These are phyloP conservation scores for Cruciata laevipes DNA, from an alignment of 257 asterid species.

Conservation along the genomic window DNA sequence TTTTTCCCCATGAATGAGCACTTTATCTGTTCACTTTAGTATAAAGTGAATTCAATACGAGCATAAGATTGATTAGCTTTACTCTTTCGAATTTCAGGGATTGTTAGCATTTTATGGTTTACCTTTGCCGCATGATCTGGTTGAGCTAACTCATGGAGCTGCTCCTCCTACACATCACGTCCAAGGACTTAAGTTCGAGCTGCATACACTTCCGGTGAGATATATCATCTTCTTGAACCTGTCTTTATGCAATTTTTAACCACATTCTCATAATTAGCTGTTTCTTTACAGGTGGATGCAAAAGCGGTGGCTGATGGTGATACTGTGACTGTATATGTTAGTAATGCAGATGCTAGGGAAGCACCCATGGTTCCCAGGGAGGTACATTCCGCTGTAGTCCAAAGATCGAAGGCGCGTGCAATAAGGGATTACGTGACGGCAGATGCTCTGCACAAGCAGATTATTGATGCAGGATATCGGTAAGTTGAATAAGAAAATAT, in stretches of 20 bases:
- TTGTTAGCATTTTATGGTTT: constrained; percentile 70
- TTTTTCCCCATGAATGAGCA: background rate
- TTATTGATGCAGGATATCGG: constrained; percentile 78
- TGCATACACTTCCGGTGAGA: constrained; percentile 77
- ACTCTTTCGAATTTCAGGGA: constrained; percentile 32
- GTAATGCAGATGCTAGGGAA: constrained; percentile 50
- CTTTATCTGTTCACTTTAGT: background rate
- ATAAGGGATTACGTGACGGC: constrained; percentile 54
- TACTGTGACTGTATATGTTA: constrained; percentile 73
- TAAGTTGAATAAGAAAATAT: background rate
- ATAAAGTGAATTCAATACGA: background rate
- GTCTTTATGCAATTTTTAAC: background rate
- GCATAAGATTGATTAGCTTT: background rate
- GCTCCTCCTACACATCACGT: constrained; percentile 39
- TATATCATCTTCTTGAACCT: background rate
- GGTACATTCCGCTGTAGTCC: constrained; percentile 50
- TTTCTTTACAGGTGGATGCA: constrained; percentile 53
- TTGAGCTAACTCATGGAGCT: constrained; percentile 44
- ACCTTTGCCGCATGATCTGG: constrained; percentile 62
- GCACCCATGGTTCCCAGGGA: constrained; percentile 58
- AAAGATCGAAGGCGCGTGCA: constrained; percentile 63
- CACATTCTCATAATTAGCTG: background rate
- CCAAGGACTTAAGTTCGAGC: constrained; percentile 66
- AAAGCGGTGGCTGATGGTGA: constrained; percentile 98
- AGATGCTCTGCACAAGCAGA: constrained; percentile 62